Evolutionary conservation across 2,329 filamentous ascomycete genomes (phyloP).

Genomic region (Cercospora sp.): DNA sequence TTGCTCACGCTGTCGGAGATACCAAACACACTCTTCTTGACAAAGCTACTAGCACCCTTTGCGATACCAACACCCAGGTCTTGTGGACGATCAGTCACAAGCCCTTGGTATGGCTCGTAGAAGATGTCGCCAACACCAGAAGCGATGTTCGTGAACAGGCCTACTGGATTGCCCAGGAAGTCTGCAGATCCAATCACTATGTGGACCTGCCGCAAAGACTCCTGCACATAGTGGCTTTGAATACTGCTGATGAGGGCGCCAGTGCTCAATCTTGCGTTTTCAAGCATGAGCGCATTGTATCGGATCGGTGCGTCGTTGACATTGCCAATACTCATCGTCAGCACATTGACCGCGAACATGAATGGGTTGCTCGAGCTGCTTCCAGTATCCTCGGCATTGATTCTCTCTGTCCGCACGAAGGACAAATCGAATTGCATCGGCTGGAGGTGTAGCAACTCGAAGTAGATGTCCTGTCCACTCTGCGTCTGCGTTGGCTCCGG

Average conservation of each 20-base stretch:
- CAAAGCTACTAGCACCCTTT: constrained; percentile 93
- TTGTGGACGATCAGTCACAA: constrained; percentile 93
- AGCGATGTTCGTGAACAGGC: constrained; percentile 96
- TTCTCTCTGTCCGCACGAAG: constrained; percentile 92
- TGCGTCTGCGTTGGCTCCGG: constrained; percentile 86
- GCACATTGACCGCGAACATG: constrained; percentile 98
- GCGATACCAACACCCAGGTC: constrained; percentile 94
- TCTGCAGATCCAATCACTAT: constrained; percentile 96
- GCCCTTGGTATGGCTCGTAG: constrained; percentile 97
- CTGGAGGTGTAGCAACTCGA: constrained; percentile 93
- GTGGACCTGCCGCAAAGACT: constrained; percentile 93
- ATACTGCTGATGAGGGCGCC: constrained; percentile 81
- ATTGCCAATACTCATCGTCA: constrained; percentile 99
- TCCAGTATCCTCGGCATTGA: constrained; percentile 94
- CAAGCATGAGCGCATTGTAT: constrained; percentile 88
- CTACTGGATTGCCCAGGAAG: constrained; percentile 95
- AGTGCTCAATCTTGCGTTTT: constrained; percentile 90
- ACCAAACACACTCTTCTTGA: constrained; percentile 98
- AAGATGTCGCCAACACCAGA: constrained; percentile 98
- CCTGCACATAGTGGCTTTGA: constrained; percentile 93
- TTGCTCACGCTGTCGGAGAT: constrained; percentile 97
- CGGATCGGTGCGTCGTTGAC: constrained; percentile 96
- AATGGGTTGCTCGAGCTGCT: constrained; percentile 81
- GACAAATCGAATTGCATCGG: constrained; percentile 98
- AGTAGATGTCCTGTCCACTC: constrained; percentile 91